Evolutionary conservation across 1,139 yeast species (phyloP).

Genomic region (Taphrina betulina): DNA sequence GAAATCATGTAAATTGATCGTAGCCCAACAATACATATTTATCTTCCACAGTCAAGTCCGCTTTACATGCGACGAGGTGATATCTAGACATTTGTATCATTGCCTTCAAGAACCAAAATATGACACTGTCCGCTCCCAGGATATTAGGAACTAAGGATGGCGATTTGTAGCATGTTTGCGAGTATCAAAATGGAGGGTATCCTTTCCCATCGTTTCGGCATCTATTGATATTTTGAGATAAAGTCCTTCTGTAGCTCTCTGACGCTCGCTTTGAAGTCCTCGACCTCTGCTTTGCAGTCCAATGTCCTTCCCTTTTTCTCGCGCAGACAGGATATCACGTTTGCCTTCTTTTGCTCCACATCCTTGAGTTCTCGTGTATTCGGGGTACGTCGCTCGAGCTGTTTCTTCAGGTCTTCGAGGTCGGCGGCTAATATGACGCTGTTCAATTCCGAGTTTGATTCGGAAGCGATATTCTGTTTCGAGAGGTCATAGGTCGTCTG

Average conservation of each 20-base stretch:
- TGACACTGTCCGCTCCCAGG: no score
- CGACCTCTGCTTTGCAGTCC: constrained; percentile 85
- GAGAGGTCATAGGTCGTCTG: constrained; percentile 49
- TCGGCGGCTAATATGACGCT: constrained; percentile 28
- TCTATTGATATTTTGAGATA: constrained; percentile 19
- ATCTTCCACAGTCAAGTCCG: no score
- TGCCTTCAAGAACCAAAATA: no score
- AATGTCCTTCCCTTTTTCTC: constrained; percentile 69
- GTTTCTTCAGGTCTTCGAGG: constrained; percentile 22
- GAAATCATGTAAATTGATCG: no score
- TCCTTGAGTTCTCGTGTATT: constrained; percentile 45
- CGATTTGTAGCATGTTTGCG: no score
- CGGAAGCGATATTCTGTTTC: constrained; percentile 45
- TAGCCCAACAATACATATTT: no score
- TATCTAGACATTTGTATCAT: no score
- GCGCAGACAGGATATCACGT: constrained; percentile 64
- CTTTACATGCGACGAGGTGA: no score
- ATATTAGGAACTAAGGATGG: no score
- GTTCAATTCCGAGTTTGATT: constrained; percentile 41
- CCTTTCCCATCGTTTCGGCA: no score
- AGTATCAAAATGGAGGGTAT: no score
- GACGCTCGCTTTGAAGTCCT: constrained; percentile 54
- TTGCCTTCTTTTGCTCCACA: constrained; percentile 48
- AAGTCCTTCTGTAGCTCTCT: constrained; percentile 26
- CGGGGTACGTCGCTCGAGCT: constrained; percentile 12